phyloP scores from a whole-genome alignment of 306 rosid genomes.

The Casuarina cunninghamiana region DNA sequence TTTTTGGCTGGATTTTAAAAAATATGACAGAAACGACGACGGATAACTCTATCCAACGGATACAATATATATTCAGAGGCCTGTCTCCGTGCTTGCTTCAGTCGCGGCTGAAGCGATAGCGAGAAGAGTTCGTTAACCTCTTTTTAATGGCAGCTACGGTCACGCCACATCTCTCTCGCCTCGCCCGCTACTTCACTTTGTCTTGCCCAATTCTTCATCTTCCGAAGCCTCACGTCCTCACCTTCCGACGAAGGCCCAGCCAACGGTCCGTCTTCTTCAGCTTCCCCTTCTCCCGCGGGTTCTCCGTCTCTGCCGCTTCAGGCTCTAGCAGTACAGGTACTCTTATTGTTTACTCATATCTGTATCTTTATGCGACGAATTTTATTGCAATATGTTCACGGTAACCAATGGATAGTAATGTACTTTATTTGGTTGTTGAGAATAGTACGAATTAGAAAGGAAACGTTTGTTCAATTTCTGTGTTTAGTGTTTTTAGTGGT shows the following conservation, averaged over 20 bases:
- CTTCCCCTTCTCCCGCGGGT: slow-evolving; percentile 40
- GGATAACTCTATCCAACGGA: too few species aligned
- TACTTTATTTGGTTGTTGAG: background rate
- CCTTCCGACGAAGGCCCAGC: slow-evolving; percentile 42
- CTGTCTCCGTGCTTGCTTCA: too few species aligned
- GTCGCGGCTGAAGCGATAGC: too few species aligned
- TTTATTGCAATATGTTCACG: slow-evolving; percentile 1
- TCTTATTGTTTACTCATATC: background rate
- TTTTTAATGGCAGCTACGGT: slow-evolving; percentile 50
- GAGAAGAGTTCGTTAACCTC: background rate
- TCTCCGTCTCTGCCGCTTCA: slow-evolving; percentile 40
- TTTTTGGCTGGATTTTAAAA: too few species aligned
- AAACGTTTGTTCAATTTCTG: background rate
- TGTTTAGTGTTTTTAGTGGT: background rate
- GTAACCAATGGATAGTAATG: background rate
- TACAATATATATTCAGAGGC: too few species aligned
- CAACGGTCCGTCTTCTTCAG: slow-evolving; percentile 30
- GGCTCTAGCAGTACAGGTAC: slow-evolving; percentile 40
- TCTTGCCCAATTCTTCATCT: slow-evolving; percentile 21
- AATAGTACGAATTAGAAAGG: background rate
- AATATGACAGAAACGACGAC: too few species aligned
- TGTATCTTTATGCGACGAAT: background rate
- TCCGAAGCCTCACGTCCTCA: slow-evolving; percentile 33
- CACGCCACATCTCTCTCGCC: slow-evolving; percentile 56
- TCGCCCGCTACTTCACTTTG: slow-evolving; percentile 44